phyloP scores from a whole-genome alignment of 441 rosid genomes.

The Euphorbia corollata region DNA sequence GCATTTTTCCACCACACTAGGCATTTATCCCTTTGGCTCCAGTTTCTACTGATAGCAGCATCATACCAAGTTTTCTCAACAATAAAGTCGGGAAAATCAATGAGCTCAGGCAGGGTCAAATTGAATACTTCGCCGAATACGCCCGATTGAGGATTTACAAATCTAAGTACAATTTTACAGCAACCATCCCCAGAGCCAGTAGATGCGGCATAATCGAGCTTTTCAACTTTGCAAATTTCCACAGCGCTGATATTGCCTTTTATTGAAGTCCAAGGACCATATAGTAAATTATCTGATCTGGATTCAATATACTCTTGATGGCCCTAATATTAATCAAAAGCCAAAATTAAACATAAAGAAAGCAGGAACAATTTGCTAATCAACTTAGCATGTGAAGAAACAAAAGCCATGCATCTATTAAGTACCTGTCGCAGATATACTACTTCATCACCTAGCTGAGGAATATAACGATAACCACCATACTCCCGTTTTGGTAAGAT shows the following conservation, averaged over 20 bases:
- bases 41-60: conserved; percentile 64
- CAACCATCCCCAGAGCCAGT: conserved; percentile 98
- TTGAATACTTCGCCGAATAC: conserved; percentile 44
- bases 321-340: conserved; percentile 46
- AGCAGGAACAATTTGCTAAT: conserved; percentile 8
- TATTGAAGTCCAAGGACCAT: conserved; percentile 62
- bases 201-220: conserved; percentile 57
- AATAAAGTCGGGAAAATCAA: conserved; percentile 75
- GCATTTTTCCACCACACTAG: conserved; percentile 94
- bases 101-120: conserved; percentile 74
- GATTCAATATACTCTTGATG: conserved; percentile 63
- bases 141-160: conserved; percentile 52
- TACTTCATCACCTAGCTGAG: conserved; percentile 83
- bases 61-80: conserved; percentile 88
- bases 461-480: conserved; percentile 72
- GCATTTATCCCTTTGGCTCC: conserved; percentile 79
- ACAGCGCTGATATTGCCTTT: conserved; percentile 53
- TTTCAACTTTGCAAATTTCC: conserved; percentile 75
- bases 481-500: conserved; percentile 71
- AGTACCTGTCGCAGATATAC: conserved; percentile 84
- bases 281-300: conserved; percentile 33
- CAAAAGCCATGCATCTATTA: conserved; percentile 7
- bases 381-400: conserved; percentile 14
- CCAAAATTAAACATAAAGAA: conserved; percentile 18
- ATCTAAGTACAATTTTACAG: conserved; percentile 77